Evolutionary conservation across 208 protist genomes (phyloP).

Genomic region (Leishmania aethiopica): DNA sequence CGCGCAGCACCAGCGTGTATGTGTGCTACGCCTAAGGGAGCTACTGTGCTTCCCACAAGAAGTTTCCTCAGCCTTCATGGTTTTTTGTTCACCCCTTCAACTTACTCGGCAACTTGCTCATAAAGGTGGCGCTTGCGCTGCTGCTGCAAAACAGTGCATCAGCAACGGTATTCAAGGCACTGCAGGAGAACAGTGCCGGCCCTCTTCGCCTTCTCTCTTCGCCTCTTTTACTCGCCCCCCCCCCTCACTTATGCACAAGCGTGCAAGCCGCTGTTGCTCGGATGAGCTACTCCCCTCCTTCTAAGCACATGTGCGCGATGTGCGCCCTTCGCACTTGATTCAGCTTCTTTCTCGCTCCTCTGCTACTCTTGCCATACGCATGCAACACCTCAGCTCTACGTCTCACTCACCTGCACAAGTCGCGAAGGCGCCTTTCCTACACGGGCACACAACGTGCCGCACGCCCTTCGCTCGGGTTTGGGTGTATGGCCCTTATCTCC

Average conservation of each 20-base stretch:
- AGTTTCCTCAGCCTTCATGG: background rate
- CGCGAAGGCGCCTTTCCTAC: background rate
- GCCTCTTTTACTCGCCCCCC: no score
- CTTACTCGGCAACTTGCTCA: background rate
- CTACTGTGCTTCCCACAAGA: background rate
- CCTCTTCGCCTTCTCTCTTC: background rate
- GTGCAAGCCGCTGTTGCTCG: background rate
- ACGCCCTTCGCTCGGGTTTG: background rate
- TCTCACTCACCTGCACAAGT: background rate
- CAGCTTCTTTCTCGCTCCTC: constrained; percentile 2
- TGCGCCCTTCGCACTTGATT: no score
- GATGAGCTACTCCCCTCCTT: background rate
- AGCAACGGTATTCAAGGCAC: background rate
- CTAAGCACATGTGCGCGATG: background rate
- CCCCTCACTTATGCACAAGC: background rate
- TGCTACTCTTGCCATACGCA: background rate
- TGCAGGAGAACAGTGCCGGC: background rate
- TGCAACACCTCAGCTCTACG: background rate
- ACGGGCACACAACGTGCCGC: background rate
- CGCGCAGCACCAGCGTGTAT: background rate
- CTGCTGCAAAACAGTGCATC: background rate
- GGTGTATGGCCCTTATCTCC: background rate
- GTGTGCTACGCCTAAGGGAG: background rate
- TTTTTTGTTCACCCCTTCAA: background rate
- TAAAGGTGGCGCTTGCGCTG: background rate